These are phyloP conservation scores for Daldinia eschscholtzii DNA, from an alignment of 2,329 filamentous ascomycete species.

Conservation along the genomic window DNA sequence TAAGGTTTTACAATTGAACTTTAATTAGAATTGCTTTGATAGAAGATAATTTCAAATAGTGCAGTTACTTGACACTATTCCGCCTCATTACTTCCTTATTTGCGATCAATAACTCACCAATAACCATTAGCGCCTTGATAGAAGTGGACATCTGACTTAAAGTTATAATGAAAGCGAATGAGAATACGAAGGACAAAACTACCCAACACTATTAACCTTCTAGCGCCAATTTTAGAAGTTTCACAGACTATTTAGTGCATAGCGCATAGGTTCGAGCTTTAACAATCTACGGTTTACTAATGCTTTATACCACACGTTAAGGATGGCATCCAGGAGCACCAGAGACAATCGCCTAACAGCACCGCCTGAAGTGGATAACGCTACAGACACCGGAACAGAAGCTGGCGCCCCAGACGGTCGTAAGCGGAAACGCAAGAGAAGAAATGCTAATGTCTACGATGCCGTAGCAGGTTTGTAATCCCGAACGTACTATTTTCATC, in stretches of 20 bases:
- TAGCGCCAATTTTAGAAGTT: conserved; percentile 3
- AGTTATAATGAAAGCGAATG: conserved; percentile 10
- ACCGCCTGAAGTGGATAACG: conserved; percentile 39
- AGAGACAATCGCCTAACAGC: conserved; percentile 40
- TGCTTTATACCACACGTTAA: neutral
- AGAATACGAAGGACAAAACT: conserved; percentile 12
- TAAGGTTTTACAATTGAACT: neutral
- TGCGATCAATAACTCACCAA: neutral
- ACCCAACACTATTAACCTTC: neutral
- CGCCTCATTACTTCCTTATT: neutral
- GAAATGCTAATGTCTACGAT: conserved; percentile 74
- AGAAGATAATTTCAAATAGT: no score
- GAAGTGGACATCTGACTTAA: neutral
- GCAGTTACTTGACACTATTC: neutral
- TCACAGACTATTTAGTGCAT: neutral
- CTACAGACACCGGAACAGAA: conserved; percentile 40
- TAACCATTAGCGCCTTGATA: neutral
- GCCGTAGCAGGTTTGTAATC: conserved; percentile 73
- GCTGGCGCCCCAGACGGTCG: conserved; percentile 34
- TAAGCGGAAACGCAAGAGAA: conserved; percentile 44
- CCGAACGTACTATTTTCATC: neutral
- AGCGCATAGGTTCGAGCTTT: conserved; percentile 4
- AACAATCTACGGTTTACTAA: conserved; percentile 35
- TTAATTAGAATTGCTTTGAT: no score
- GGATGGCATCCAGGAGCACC: conserved; percentile 46